Evolutionary conservation across 1,284 basidiomycete species (phyloP), one percentile per base, ranked within the genome.

Genomic region (Melampsora larici-populina): DNA sequence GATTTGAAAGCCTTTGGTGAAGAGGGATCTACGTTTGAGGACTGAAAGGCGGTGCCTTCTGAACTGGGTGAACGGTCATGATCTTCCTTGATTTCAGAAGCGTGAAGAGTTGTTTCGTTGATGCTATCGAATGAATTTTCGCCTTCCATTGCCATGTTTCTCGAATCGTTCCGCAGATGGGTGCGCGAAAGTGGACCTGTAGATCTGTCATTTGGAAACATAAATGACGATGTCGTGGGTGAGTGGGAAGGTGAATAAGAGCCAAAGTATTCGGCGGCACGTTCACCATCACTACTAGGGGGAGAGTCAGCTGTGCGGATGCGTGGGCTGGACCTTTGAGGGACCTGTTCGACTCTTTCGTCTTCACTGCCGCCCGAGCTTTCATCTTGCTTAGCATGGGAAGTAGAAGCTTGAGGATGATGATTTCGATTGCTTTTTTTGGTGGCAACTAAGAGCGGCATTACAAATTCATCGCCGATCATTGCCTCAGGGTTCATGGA

Each of bases 231-330:
- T 29, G 18, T 58, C 17, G 26, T 1, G 29, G 69, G 69, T 24
- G 69, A 33, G 26, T 51, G 69, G 17, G 69, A 70, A 3, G 51
- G 18, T 13, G 69, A 70, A 6, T 33, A 58, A 11, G 69, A 58
- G 21, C 69, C 69, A 64, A 58, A 72, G 29, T 63, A 72, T 18
- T 33, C 24, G 4, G 55, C 48, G 11, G 13, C 36, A 21, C 26
- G 70, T 46, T 40, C 70, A 63, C 70, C 70, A n/a, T 36, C 63
- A 48, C 70, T 72, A 46, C 33, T 63, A 33, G 70, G 49, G 33
- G 70, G 70, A 11, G 70, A 72, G 33, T 72, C 70, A 18, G 70
- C 60, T 21, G 70, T 63, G 4, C 70, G 70, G 26, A 72, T 49
- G 7, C 70, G 63, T 33, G 31, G 26, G 49, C 46, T 24, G 51